Evolutionary conservation across 805 yeast species (phyloP), one percentile per base, ranked within the genome.

Genomic region (Nakazawaea ambrosiae): DNA sequence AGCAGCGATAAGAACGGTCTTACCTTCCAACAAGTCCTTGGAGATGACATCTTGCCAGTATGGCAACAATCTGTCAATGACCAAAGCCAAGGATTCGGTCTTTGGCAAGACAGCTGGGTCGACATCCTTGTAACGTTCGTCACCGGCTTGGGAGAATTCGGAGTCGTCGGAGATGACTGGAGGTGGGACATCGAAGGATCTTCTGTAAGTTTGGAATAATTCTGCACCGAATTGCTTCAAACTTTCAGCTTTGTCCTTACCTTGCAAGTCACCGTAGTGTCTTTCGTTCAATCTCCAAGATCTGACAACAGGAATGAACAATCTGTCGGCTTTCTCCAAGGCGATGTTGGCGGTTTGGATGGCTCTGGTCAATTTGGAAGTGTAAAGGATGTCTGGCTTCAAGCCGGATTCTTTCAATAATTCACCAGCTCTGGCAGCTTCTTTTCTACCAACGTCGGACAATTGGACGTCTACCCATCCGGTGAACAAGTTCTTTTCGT

Each of bases 261-360:
- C 97, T 73, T 90, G 97, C 58, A 89, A 78, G 53, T 87, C 97
- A 77, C 97, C 97, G 73, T 89, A 89, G 70, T 89, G 97, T 77
- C 97, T 92, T 75, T 89, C 97, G 73, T 89, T 89, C 64, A 89
- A 78, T 77, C 97, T 84, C 97, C 97, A 90, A 40, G 90, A 76
- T 75, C 97, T 85, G 66, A 81, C 78, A 55, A 84, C 94, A 58
- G 94, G 96, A 50, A 89, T 75, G 76, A 78, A 89, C 52, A 86
- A 68, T 61, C 88, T 85, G 67, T 88, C 97, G 42, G 97, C 90
- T 49, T 71, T 63, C 45, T 82, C 86, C 52, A 89, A 72, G 42
- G 96, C 96, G 63, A 90, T 76, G 82, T 89, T 83, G 53, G 97
- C 96, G 48, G 97, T 89, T 70, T 87, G 95, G 63, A 89, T 89